Conservation (phyloP, 78 protist species). For the Polysphondylium violaceum region DNA sequence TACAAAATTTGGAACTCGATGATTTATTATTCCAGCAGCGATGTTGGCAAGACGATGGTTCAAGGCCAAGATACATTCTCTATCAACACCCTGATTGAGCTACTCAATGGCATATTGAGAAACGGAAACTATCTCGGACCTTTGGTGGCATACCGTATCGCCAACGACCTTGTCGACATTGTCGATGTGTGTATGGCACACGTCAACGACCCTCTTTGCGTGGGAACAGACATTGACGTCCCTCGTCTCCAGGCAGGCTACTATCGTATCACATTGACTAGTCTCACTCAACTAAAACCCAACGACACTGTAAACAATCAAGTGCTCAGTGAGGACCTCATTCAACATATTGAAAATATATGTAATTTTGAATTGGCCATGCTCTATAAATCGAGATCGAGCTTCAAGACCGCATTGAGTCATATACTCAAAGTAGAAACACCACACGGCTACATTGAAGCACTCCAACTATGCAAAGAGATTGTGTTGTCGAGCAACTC, state of each 20-base stretch:
- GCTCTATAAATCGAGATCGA: neutral
- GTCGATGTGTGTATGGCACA: neutral
- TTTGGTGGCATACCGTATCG: neutral
- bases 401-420: constrained; percentile 17
- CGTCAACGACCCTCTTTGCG: too few species aligned
- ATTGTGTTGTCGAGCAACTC: constrained; percentile 5
- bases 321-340: neutral
- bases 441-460: constrained; percentile 15
- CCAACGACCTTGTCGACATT: neutral
- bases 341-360: constrained; percentile 10
- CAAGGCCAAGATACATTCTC: constrained; percentile 11
- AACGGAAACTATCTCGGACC: constrained; percentile 13
- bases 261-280: neutral
- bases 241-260: constrained; percentile 8
- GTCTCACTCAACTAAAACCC: neutral
- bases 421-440: constrained; percentile 42
- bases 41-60: neutral
- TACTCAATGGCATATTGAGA: constrained; percentile 2
- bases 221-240: constrained; percentile 13
- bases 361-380: neutral
- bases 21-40: neutral
- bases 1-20: constrained; percentile 35
- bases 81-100: neutral
- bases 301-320: too few species aligned
- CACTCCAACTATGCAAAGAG: neutral